Evolutionary conservation across 1,284 basidiomycete species (phyloP).

Genomic region (Termitomyces sp.): DNA sequence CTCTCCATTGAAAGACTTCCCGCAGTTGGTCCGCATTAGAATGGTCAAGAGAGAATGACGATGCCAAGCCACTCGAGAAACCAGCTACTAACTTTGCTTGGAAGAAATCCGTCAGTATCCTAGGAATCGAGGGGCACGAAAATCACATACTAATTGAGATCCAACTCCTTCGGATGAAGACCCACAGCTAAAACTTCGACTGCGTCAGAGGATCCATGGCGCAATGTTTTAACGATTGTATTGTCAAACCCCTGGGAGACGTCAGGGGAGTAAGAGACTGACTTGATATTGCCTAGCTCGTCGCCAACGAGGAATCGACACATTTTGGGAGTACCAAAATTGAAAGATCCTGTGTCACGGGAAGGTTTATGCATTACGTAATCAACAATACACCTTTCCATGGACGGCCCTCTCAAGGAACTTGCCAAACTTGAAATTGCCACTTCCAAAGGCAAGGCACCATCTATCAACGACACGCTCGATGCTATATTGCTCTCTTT

Average conservation of each 20-base stretch:
- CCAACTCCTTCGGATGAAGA: conserved; percentile 14
- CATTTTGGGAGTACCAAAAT: conserved; percentile 34
- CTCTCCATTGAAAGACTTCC: conserved; percentile 51
- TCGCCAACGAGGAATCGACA: conserved; percentile 66
- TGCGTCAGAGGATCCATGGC: conserved; percentile 29
- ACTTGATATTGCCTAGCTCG: conserved; percentile 68
- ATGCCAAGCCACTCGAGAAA: conserved; percentile 50
- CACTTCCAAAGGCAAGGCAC: conserved; percentile 47
- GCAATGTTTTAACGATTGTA: conserved; percentile 27
- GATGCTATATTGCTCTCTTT: conserved; percentile 65
- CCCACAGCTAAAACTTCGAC: conserved; percentile 36
- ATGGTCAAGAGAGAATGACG: conserved; percentile 36
- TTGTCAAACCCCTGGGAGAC: conserved; percentile 15
- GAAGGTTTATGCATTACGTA: conserved; percentile 10
- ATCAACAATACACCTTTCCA: conserved; percentile 23
- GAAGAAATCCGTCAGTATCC: conserved; percentile 17
- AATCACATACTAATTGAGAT: conserved; percentile 33
- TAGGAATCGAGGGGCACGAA: background rate
- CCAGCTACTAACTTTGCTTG: conserved; percentile 59
- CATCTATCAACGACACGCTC: conserved; percentile 60
- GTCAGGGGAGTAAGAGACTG: conserved; percentile 37
- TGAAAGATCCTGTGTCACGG: background rate
- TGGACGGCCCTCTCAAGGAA: conserved; percentile 73
- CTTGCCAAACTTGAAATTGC: conserved; percentile 68
- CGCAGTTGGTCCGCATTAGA: conserved; percentile 31